Base-by-base conservation (phyloP, 305 asterid genomes). In the Fraxinus sp. region DNA sequence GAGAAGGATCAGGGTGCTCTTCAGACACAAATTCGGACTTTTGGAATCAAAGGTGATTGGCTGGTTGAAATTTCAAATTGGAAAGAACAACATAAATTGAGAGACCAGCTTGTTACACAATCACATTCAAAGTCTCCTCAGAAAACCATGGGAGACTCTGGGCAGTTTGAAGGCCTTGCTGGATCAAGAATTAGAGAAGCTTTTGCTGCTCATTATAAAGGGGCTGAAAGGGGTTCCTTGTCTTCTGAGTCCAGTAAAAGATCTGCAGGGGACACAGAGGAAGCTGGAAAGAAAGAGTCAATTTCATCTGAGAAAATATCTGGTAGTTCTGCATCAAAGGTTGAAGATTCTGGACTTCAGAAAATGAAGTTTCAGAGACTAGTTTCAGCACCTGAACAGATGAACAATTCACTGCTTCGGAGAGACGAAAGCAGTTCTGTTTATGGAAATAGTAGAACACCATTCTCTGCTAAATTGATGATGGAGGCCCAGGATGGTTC, bases 111-210 rank as follows among this genome's bases (percentile, higher is more conserved):
- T 77, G 74, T 80, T 83, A 71, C 83, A 4, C 88, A 85, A 81
- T 81, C 86, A 77, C 86, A 70, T 36, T 5, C 77, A 71, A 90
- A 83, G 81, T 81, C 88, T 83, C 43, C 88, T 52, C 89, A 77
- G 84, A 89, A 81, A 86, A 70, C 89, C 33, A 83, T 73, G 39
- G 86, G 83, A 83, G 92, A 90, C 66, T 83, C 87, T 73, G 82
- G 83, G 88, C 85, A 59, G 49, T 80, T 80, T 62, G 93, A 88
- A 79, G 84, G 89, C 79, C 87, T 80, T 83, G 89, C 95, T 57
- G 92, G 92, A 87, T 89, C 93, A 76, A 89, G 84, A 92, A 86
- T 84, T 79, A 87, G 82, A 79, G 92, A 87, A 85, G 85, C 92
- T 74, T 90, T 86, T 84, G 89, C 84, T 84, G 77, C 89, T 89